These are phyloP conservation scores for Biscutella auriculata DNA, from an alignment of 441 rosid genomes.

Conservation along the genomic window DNA sequence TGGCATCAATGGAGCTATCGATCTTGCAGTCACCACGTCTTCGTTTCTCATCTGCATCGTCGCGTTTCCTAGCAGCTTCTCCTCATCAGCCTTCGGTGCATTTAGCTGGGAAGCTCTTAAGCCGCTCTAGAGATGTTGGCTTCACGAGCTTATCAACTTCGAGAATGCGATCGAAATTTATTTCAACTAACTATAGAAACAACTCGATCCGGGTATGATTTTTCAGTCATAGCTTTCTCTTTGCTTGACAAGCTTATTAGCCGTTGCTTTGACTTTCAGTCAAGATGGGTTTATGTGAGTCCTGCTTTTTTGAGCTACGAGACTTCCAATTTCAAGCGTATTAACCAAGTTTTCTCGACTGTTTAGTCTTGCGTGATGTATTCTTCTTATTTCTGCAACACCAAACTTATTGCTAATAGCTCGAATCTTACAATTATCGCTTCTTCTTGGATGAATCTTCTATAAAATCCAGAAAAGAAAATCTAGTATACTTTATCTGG, in stretches of 20 bases:
- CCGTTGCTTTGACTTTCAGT: conserved; percentile 6
- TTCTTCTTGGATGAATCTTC: background rate
- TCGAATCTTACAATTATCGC: background rate
- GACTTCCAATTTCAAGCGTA: background rate
- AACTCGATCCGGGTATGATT: conserved; percentile 46
- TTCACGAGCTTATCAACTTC: conserved; percentile 25
- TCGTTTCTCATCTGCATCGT: conserved; percentile 27
- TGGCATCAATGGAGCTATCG: conserved; percentile 51
- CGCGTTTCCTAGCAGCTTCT: conserved; percentile 23
- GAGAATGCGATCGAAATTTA: conserved; percentile 27
- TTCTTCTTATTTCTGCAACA: background rate
- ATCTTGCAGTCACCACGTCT: conserved; percentile 32
- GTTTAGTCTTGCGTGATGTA: background rate
- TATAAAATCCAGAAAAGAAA: background rate
- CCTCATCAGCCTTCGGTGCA: conserved; percentile 21
- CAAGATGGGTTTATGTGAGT: background rate
- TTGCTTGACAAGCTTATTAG: background rate
- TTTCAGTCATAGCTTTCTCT: background rate
- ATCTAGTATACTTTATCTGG: background rate
- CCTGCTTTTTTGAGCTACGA: background rate
- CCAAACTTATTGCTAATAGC: background rate
- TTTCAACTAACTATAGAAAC: conserved; percentile 19
- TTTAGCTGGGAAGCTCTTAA: conserved; percentile 19
- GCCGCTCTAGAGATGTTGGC: conserved; percentile 17
- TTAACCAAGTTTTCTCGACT: background rate